phyloP scores from a whole-genome alignment of 192 early-diverging fungal genomes.

The Phlyctochytrium arcticum region DNA sequence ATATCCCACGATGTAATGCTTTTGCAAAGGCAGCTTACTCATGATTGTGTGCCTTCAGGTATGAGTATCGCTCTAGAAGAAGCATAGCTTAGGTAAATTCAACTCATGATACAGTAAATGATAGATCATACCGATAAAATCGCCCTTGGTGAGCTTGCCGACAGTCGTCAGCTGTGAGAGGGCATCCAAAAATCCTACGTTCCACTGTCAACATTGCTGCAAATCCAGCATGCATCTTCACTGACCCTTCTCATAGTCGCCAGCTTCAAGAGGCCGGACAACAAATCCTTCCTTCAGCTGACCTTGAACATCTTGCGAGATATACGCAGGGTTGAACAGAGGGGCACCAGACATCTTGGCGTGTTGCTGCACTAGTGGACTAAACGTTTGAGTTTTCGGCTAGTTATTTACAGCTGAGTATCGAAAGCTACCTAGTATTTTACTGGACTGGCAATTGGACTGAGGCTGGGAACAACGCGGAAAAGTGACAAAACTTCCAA shows the following conservation, averaged over 20 bases:
- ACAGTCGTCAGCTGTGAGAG: conserved; percentile 76
- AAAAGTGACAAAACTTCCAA: no score
- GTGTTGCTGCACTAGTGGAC: no score
- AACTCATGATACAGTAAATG: neutral
- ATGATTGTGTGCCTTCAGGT: conserved; percentile 68
- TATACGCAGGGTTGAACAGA: conserved; percentile 64
- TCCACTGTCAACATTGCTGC: conserved; percentile 38
- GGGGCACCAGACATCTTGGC: no score
- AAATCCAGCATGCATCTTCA: neutral
- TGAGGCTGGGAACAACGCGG: no score
- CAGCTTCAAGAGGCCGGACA: conserved; percentile 69
- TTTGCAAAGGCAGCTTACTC: conserved; percentile 43
- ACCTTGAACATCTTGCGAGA: conserved; percentile 60
- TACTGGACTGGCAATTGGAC: no score
- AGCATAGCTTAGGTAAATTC: neutral
- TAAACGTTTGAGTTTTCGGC: no score
- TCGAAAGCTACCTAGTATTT: no score
- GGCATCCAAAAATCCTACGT: conserved; percentile 43
- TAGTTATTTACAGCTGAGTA: no score
- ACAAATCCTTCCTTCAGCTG: conserved; percentile 63
- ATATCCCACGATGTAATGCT: neutral
- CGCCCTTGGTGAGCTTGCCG: conserved; percentile 64
- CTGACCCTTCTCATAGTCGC: conserved; percentile 78
- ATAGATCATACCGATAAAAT: conserved; percentile 54
- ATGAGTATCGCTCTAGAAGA: conserved; percentile 63